Base-by-base conservation (phyloP, 768 basidiomycete species). In the Glaciozyma antarctica region DNA sequence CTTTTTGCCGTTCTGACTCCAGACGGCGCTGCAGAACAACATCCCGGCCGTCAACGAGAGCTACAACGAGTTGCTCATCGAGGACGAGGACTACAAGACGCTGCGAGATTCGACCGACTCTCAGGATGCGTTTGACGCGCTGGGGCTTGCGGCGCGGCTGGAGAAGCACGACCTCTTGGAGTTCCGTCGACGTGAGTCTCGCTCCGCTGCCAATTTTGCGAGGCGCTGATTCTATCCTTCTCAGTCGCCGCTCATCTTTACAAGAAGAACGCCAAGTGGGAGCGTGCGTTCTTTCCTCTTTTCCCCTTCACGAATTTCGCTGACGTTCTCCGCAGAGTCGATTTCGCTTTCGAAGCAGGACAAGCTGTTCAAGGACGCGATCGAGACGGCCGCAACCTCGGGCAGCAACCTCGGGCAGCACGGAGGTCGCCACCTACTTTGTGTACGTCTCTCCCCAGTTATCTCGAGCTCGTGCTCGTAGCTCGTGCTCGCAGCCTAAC, bases 71-170 rank as follows among this genome's bases (percentile, higher is more conserved):
- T 80, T 99, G n/a, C 81, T 98, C 51, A 98, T 99, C 65, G 95
- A 99, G 77, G 95, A 99, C 77, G 95, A 99, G 78, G 94, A 99
- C 75, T 90, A 93, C 81, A 91, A 94, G 77, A 97, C 94, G 0
- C 83, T 99, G 12, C 88, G 94, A 13, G 95, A 95, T 77, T 93
- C 90, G 15, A 93, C 98, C 60, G 94, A 98, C 78, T 92, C 92
- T 76, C 93, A 95, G 75, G 92, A 97, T 78, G 97, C 95, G 78
- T 99, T 95, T 80, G 89, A 98, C 78, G 90, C 88, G 72, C 85
- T 90, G 65, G 82, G 79, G 38, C 84, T 99, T 41, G 93, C 94
- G 1, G 83, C 83, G 73, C 84, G 88, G 58, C 78, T 99, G 62
- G 90, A 95, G 78, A 84, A 83, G 70, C 94, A 97, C 74, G 88